phyloP scores from a whole-genome alignment of 257 asterid genomes.

The Fraxinus cuspidata region DNA sequence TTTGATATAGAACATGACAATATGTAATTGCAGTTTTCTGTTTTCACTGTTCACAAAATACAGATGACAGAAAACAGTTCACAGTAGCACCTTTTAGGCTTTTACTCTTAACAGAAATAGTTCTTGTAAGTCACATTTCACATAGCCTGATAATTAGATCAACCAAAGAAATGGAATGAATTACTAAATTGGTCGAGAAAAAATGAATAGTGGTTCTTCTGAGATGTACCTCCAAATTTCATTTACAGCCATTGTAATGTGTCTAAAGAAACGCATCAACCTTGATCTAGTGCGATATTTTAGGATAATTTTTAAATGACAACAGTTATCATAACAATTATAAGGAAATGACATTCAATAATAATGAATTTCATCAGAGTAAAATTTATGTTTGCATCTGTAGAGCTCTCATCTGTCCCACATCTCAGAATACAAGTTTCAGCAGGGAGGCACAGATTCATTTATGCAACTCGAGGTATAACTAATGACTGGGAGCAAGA shows the following conservation, averaged over 20 bases:
- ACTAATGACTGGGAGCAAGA: not conserved
- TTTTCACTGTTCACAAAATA: not conserved
- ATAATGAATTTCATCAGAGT: not conserved
- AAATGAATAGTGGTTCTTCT: not conserved
- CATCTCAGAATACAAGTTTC: not conserved
- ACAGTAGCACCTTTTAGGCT: not conserved
- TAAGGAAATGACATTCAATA: not conserved
- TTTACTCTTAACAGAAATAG: not conserved
- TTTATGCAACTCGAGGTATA: not conserved
- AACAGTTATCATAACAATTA: not conserved
- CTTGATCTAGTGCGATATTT: not conserved
- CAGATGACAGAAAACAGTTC: not conserved
- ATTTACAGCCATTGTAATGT: not conserved
- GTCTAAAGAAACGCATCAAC: not conserved
- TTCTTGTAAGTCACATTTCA: not conserved
- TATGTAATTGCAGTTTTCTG: not conserved
- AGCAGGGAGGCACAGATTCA: not conserved
- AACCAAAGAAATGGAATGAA: not conserved
- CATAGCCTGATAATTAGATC: not conserved
- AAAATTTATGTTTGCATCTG: not conserved
- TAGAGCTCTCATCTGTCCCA: not conserved
- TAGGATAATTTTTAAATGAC: not conserved
- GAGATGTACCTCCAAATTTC: not conserved
- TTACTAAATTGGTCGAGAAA: not conserved
- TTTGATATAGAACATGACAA: not conserved